Evolutionary conservation across 208 protist genomes (phyloP).

Genomic region (Acanthamoeba lenticulata): DNA sequence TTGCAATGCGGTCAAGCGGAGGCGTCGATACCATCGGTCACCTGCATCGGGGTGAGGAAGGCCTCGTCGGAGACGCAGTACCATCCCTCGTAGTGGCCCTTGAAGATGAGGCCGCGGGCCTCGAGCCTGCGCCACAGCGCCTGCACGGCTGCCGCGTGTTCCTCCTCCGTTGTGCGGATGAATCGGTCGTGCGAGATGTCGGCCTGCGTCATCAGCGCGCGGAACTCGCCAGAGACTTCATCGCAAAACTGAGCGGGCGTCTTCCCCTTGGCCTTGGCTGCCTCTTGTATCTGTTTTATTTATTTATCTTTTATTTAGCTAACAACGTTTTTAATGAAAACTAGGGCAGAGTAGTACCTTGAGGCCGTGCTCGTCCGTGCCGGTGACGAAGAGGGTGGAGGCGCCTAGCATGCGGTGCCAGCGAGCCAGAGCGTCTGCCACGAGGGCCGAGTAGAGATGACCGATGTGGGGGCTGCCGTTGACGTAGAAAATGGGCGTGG

Average conservation of each 20-base stretch:
- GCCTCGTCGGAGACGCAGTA: conserved; percentile 98
- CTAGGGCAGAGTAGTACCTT: conserved; percentile 91
- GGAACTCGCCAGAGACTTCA: conserved; percentile 91
- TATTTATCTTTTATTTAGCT: background rate
- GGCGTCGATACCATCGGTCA: conserved; percentile 83
- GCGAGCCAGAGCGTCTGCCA: conserved; percentile 85
- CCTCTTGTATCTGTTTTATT: conserved; percentile 64
- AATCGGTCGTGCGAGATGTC: conserved; percentile 94
- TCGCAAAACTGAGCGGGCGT: conserved; percentile 93
- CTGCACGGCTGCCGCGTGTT: conserved; percentile 88
- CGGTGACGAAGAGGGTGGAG: conserved; percentile 94
- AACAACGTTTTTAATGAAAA: background rate
- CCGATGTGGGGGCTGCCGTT: conserved; percentile 89
- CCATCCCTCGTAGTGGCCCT: conserved; percentile 98
- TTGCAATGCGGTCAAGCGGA: conserved; percentile 80
- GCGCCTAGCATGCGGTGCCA: conserved; percentile 89
- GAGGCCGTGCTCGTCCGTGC: conserved; percentile 99
- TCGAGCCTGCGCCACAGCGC: conserved; percentile 89
- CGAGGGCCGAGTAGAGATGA: conserved; percentile 89
- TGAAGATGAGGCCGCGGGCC: conserved; percentile 98
- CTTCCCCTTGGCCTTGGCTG: conserved; percentile 60
- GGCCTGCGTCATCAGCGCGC: conserved; percentile 91
- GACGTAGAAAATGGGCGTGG: conserved; percentile 87
- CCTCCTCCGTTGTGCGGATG: conserved; percentile 96
- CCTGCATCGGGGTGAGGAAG: conserved; percentile 88